A percentile compares a stretch with the other conserved stretches of the same genome.
Evolutionary conservation across 2,329 filamentous ascomycete species (phyloP).

Genomic region (Sporothrix brunneoviolacea): DNA sequence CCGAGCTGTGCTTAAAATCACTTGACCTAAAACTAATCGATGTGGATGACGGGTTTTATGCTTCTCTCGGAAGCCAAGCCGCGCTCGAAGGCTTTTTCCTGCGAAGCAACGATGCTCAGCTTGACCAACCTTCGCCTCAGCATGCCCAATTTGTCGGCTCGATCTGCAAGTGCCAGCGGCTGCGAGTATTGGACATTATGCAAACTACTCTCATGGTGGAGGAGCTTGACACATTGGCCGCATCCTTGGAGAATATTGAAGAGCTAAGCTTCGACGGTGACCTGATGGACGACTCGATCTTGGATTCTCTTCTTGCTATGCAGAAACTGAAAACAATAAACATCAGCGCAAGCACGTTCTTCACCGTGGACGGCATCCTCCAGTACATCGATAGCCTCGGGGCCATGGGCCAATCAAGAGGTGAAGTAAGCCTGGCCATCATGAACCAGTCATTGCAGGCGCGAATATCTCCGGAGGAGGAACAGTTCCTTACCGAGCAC

Average conservation of each 20-base stretch:
- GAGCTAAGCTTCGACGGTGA: constrained; percentile 51
- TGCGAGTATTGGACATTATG: constrained; percentile 47
- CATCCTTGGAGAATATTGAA: constrained; percentile 42
- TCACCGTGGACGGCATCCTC: constrained; percentile 45
- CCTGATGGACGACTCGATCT: constrained; percentile 41
- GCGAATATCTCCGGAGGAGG: constrained; percentile 24
- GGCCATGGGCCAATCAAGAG: constrained; percentile 2
- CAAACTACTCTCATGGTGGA: constrained; percentile 27
- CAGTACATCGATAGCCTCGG: constrained; percentile 33
- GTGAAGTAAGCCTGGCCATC: constrained; percentile 29
- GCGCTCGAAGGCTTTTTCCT: constrained; percentile 31
- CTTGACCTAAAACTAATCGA: constrained; percentile 43
- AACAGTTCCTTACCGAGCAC: constrained; percentile 20
- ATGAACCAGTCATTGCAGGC: constrained; percentile 26
- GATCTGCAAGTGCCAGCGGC: constrained; percentile 42
- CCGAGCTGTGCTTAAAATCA: constrained; percentile 37
- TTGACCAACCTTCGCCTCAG: constrained; percentile 27
- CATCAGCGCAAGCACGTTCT: constrained; percentile 48
- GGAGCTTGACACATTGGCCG: constrained; percentile 36
- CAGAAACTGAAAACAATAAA: constrained; percentile 43
- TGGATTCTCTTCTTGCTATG: constrained; percentile 31
- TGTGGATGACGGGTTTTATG: constrained; percentile 45
- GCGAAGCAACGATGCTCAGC: constrained; percentile 17
- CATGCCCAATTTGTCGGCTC: constrained; percentile 28
- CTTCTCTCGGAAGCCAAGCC: constrained; percentile 43